These are phyloP conservation scores for Pleurotus salmoneostramineus DNA, from an alignment of 768 basidiomycete genomes.

Conservation along the genomic window DNA sequence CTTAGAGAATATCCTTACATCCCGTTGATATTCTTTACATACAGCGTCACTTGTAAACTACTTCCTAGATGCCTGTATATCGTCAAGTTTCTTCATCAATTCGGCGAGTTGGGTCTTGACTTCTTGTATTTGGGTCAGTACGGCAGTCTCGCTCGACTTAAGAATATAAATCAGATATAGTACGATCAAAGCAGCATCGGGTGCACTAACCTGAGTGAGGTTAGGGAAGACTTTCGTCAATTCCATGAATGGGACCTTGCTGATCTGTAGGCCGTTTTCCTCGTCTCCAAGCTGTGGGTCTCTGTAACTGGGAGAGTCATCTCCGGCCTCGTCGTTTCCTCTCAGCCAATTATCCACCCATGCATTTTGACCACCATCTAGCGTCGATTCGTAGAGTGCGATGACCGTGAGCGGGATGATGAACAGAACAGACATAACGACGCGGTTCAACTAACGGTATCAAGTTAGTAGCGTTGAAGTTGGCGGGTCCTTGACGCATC, in stretches of 20 bases:
- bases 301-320: conserved; percentile 46
- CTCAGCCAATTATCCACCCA: conserved; percentile 73
- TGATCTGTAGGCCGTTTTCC: conserved; percentile 57
- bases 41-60: not conserved
- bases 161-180: not conserved
- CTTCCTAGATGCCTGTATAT: not conserved
- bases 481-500: not conserved
- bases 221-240: conserved; percentile 73
- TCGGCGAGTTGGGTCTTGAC: conserved; percentile 44
- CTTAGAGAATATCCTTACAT: not conserved
- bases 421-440: conserved; percentile 79
- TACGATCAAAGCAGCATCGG: not conserved
- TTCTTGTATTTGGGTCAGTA: conserved; percentile 59
- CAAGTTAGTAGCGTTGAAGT: conserved; percentile 4
- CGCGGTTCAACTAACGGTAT: conserved; percentile 59
- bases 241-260: conserved; percentile 65
- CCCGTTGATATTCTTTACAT: not conserved
- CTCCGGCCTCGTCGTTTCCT: conserved; percentile 53
- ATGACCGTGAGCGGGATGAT: conserved; percentile 73
- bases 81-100: conserved; percentile 34
- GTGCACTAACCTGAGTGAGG: conserved; percentile 52
- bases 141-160: conserved; percentile 68
- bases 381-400: conserved; percentile 69
- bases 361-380: conserved; percentile 39
- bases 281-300: conserved; percentile 61